Evolutionary conservation across 2,329 filamentous ascomycete genomes (phyloP).

Genomic region (Paecilomyces fulvus): DNA sequence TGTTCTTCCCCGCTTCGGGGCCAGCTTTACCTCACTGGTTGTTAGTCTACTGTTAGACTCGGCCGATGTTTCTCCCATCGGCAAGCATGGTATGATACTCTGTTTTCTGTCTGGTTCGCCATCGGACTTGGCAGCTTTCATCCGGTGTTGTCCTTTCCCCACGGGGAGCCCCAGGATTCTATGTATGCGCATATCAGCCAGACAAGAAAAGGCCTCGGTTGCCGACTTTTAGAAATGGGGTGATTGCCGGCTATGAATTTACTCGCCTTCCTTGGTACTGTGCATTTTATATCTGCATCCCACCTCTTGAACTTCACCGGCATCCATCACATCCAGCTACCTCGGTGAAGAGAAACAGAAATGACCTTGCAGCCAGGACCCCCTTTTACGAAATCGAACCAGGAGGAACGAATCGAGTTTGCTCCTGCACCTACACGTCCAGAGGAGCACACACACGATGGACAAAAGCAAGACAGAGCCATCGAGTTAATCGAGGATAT

Average conservation of each 20-base stretch:
- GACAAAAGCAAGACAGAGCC: conserved; percentile 35
- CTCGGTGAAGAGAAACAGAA: not conserved
- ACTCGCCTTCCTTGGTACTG: not conserved
- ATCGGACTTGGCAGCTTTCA: conserved; percentile 8
- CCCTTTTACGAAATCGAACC: not conserved
- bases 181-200: not conserved
- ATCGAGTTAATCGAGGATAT: conserved; percentile 41
- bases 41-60: not conserved
- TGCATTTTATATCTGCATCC: not conserved
- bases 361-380: not conserved
- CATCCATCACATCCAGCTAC: not conserved
- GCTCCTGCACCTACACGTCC: not conserved
- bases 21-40: not conserved
- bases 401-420: not conserved
- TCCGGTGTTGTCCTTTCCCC: conserved; percentile 14
- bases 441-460: not conserved
- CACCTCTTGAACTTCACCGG: not conserved
- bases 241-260: not conserved
- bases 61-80: not conserved
- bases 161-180: conserved; percentile 14
- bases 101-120: not conserved
- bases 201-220: no score
- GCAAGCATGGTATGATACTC: not conserved
- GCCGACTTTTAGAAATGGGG: not conserved
- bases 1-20: not conserved